Conservation (phyloP, 805 yeast genomes). For the Hemisphaericaspora nanyangensis region DNA sequence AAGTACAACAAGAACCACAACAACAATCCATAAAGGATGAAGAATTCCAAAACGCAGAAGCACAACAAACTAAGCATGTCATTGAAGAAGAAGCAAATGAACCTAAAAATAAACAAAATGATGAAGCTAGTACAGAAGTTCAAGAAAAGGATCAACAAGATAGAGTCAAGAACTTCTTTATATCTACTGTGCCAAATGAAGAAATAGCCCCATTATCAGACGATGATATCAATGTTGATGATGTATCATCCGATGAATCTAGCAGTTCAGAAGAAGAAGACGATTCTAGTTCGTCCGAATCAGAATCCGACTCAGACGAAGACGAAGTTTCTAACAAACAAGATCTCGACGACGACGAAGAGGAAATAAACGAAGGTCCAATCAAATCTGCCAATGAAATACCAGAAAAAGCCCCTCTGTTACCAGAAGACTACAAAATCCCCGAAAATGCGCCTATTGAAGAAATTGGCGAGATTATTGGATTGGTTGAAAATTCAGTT, state of each 20-base stretch:
- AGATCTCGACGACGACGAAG: slow-evolving; percentile 53
- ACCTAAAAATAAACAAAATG: no score
- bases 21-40: no score
- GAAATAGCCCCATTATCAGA: slow-evolving; percentile 17
- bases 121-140: no score
- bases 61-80: no score
- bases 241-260: slow-evolving; percentile 10
- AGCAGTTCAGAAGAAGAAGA: slow-evolving; percentile 1
- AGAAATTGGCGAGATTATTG: slow-evolving; percentile 63
- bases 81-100: no score
- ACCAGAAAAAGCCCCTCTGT: slow-evolving; percentile 62
- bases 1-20: no score
- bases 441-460: slow-evolving; percentile 63
- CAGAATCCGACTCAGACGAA: slow-evolving; percentile 17
- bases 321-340: slow-evolving; percentile 47
- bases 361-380: slow-evolving; percentile 51
- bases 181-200: background rate
- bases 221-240: slow-evolving; percentile 23
- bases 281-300: slow-evolving; percentile 13
- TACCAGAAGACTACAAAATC: slow-evolving; percentile 66
- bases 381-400: slow-evolving; percentile 78
- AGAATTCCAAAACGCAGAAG: no score
- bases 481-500: slow-evolving; percentile 67
- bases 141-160: no score
- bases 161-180: background rate